Conservation (phyloP, 768 basidiomycete species). For the Pisolithus albus region DNA sequence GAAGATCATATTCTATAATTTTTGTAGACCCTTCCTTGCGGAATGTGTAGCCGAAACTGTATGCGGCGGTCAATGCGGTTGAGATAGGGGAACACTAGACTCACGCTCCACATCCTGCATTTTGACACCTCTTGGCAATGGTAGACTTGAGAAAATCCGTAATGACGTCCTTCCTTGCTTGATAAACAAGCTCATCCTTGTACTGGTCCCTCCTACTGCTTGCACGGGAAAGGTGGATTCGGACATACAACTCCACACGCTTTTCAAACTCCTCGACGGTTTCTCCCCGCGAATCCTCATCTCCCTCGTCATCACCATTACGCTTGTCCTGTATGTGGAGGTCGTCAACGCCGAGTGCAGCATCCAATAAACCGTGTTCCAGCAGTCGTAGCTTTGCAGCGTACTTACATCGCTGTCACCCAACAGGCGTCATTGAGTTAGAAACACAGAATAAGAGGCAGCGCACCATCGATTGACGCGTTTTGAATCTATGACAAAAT, state of each 20-base stretch:
- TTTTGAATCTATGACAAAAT: slow-evolving; percentile 91
- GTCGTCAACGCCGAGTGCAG: slow-evolving; percentile 70
- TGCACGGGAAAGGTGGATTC: slow-evolving; percentile 36
- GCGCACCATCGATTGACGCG: slow-evolving; percentile 63
- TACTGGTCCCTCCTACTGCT: slow-evolving; percentile 71
- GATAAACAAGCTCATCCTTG: slow-evolving; percentile 84
- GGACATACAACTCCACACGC: slow-evolving; percentile 62
- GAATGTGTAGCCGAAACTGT: slow-evolving; percentile 74
- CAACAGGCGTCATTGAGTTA: slow-evolving; percentile 3
- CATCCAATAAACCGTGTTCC: slow-evolving; percentile 82
- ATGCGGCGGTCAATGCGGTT: slow-evolving; percentile 2
- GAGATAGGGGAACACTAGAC: slow-evolving; percentile 26
- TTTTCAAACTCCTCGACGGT: slow-evolving; percentile 52
- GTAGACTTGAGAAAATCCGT: slow-evolving; percentile 70
- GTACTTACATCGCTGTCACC: slow-evolving; percentile 67
- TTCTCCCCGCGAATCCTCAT: slow-evolving; percentile 46
- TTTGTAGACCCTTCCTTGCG: slow-evolving; percentile 93
- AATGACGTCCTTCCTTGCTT: slow-evolving; percentile 78
- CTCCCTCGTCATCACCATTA: slow-evolving; percentile 33
- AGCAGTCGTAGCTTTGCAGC: slow-evolving; percentile 80
- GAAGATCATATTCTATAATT: slow-evolving; percentile 88
- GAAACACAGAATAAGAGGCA: slow-evolving; percentile 7
- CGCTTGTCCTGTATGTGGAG: slow-evolving; percentile 39
- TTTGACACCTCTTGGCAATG: slow-evolving; percentile 68
- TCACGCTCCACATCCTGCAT: slow-evolving; percentile 72